These are phyloP conservation scores for Pseudogymnoascus sp. DNA, from an alignment of 2,329 filamentous ascomycete species.

Conservation along the genomic window DNA sequence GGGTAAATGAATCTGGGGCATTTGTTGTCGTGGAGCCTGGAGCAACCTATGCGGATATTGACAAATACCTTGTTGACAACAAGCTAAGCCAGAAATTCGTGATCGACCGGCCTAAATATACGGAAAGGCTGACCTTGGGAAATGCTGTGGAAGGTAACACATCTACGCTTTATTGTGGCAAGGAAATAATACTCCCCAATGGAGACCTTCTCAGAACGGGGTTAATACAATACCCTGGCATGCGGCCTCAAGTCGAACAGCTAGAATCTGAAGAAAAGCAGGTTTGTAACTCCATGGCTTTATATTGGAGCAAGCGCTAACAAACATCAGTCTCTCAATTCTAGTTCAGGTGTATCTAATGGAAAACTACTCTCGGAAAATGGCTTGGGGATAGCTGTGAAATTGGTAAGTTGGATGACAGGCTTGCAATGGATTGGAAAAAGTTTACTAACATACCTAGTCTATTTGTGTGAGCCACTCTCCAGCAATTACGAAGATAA, in stretches of 20 bases:
- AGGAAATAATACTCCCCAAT: constrained; percentile 40
- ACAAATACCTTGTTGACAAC: constrained; percentile 41
- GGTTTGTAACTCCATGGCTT: not conserved
- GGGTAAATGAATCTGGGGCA: constrained; percentile 42
- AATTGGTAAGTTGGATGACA: constrained; percentile 40
- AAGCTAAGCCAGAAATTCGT: constrained; percentile 35
- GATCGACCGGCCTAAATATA: constrained; percentile 37
- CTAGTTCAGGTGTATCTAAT: constrained; percentile 34
- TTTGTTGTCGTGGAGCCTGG: constrained; percentile 49
- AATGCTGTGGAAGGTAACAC: constrained; percentile 38
- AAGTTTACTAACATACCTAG: not conserved
- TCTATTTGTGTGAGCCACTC: not conserved
- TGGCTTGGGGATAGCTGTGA: constrained; percentile 46
- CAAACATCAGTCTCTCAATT: constrained; percentile 21
- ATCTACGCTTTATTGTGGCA: constrained; percentile 33
- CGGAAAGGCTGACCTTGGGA: constrained; percentile 39
- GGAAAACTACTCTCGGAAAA: constrained; percentile 45
- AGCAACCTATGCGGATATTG: constrained; percentile 44
- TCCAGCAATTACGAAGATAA: not conserved
- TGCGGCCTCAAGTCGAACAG: not conserved
- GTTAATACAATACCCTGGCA: constrained; percentile 14
- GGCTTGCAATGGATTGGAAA: not conserved
- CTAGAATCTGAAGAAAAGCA: not conserved
- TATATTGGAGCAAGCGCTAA: not conserved
- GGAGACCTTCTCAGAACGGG: constrained; percentile 41